Conservation (phyloP, 305 asterid species). For the Petunia hybrid region DNA sequence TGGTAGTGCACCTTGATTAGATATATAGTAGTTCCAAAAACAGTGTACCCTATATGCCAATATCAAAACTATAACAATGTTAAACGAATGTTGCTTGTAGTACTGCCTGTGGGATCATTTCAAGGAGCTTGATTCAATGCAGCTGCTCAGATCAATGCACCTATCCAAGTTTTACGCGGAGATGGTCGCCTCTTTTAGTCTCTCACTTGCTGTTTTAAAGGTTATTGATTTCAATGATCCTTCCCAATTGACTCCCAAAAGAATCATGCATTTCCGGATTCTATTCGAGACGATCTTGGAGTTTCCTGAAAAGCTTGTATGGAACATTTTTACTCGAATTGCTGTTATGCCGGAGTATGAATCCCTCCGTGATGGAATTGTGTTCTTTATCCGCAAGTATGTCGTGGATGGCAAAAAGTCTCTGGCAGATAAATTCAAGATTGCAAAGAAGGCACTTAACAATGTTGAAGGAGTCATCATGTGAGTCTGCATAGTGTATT, state of each 20-base stretch:
- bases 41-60: background rate
- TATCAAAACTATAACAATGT: background rate
- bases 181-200: conserved; percentile 75
- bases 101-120: conserved; percentile 95
- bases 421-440: conserved; percentile 60
- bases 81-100: conserved; percentile 45
- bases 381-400: conserved; percentile 69
- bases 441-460: conserved; percentile 76
- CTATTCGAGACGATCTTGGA: conserved; percentile 77
- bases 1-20: background rate
- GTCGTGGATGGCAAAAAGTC: conserved; percentile 52
- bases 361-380: conserved; percentile 68
- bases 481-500: conserved; percentile 42
- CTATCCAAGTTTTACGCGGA: conserved; percentile 82
- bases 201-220: conserved; percentile 80
- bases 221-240: conserved; percentile 68
- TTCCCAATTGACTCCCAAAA: conserved; percentile 61
- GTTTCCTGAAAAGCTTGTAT: conserved; percentile 67
- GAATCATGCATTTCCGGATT: conserved; percentile 85
- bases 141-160: conserved; percentile 82
- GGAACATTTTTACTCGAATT: conserved; percentile 84
- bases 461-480: conserved; percentile 63
- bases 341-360: conserved; percentile 79
- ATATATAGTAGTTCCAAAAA: background rate
- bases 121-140: conserved; percentile 84